Conservation (phyloP, 2,329 filamentous ascomycete species). For the Verticillium isaacii region DNA sequence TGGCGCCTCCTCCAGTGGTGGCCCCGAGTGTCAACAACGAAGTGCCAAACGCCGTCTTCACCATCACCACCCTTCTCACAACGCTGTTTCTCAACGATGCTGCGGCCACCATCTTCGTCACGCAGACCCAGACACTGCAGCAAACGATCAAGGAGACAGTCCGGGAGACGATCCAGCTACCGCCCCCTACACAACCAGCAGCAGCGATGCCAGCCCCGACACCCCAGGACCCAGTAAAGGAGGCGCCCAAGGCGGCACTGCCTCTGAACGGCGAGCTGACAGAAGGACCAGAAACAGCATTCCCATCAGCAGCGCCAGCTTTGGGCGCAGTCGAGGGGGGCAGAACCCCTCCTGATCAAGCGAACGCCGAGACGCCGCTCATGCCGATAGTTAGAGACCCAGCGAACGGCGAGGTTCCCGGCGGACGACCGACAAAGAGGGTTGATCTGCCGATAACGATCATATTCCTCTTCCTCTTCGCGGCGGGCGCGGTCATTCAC, state of each 20-base stretch:
- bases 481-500: constrained; percentile 16
- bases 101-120: background rate
- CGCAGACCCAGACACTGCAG: background rate
- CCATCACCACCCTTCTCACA: background rate
- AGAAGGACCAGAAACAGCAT: background rate
- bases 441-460: constrained; percentile 17
- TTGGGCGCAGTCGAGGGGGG: background rate
- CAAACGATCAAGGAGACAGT: background rate
- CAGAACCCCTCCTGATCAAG: background rate
- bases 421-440: constrained; percentile 10
- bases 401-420: constrained; percentile 5
- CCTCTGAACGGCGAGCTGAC: background rate
- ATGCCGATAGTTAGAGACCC: constrained; percentile 3
- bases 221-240: background rate
- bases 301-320: background rate
- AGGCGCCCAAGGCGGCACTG: background rate
- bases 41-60: background rate
- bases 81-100: background rate
- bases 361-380: background rate
- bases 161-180: background rate
- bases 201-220: background rate
- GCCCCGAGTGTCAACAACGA: background rate
- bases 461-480: constrained; percentile 19
- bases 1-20: background rate
- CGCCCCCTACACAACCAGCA: background rate